Evolutionary conservation across 805 yeast genomes (phyloP), one percentile per base, ranked within the genome.

Genomic region (Trichomonascus vanleenenianus): DNA sequence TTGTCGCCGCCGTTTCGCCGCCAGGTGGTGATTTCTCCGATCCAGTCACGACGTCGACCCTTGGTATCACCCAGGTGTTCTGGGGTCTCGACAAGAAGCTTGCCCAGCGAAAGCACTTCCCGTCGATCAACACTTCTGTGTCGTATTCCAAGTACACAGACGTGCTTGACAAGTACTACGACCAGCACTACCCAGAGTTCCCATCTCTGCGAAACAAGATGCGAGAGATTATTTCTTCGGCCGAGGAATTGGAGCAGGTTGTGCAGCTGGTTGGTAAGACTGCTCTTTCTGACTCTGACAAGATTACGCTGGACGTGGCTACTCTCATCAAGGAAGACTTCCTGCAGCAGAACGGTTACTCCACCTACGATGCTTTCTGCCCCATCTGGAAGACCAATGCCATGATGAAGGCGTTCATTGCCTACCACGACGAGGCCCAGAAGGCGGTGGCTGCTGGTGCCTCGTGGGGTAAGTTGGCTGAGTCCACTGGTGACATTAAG

Each of bases 1-100:
- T 93, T 68, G 93, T 93, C 61, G 99, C 98, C 50, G 99, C 99
- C 57, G 99, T 93, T 35, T 93, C 97, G 3, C 99, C 99, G 56
- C 97, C 98, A 46, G 99, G 99, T 81, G 99, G 99, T 82, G 99
- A 93, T 75, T 91, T 93, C 82, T 91, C 97, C 20, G 99, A 93
- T 73, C 99, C 99, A 39, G 99, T 93, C 57, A 93, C 99, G 22
- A 91, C 97, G 16, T 80, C 98, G 6, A 93, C 99, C 31, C 79
- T 93, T 62, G 97, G 97, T 84, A 93, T 93, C 58, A 93, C 98
- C n/a, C 99, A 93, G 74, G 99, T 93, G 44, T 93, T 93, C 74
- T 93, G 99, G 99, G 99, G 99, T 72, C 78, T 93, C 69, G 99
- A 93, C 73, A 93, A 93, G 73, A 93, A 91, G 70, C 78, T 93